Percentiles rank a stretch among this genome's conserved stretches.
phyloP scores from a whole-genome alignment of 352 stramenopile genomes.

The Plasmopara muralis region DNA sequence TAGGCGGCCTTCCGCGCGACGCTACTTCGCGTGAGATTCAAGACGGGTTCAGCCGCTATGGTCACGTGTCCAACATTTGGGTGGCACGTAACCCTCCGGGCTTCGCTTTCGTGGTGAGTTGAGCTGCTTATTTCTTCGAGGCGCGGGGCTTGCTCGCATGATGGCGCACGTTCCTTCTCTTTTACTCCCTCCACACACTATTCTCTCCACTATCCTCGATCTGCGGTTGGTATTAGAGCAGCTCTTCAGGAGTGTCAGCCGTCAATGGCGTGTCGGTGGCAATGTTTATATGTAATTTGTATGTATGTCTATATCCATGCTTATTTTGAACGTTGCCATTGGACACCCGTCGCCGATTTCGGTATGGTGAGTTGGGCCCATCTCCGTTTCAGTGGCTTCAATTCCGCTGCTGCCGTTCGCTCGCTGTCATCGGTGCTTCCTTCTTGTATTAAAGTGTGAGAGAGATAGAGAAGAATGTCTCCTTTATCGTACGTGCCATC shows the following conservation, averaged over 20 bases:
- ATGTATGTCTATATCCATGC: conserved; percentile 1
- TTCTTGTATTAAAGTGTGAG: too few relatives aligned
- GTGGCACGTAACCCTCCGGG: conserved; percentile 80
- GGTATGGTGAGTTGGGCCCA: not conserved
- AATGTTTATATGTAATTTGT: conserved; percentile 19
- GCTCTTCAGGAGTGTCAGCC: not conserved
- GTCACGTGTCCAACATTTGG: conserved; percentile 83
- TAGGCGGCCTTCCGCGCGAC: conserved; percentile 74
- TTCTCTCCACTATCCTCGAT: conserved; percentile 1
- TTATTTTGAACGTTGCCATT: conserved; percentile 9
- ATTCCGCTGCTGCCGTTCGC: too few relatives aligned
- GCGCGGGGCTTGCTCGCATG: conserved; percentile 22
- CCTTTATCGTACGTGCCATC: conserved; percentile 21
- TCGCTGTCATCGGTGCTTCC: too few relatives aligned
- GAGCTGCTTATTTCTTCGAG: conserved; percentile 18
- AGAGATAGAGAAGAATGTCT: conserved; percentile 1
- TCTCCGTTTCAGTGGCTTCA: too few relatives aligned
- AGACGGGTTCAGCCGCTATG: conserved; percentile 77
- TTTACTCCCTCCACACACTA: conserved; percentile 9
- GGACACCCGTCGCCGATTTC: conserved; percentile 2
- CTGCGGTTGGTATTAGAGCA: not conserved
- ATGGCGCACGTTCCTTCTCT: conserved; percentile 23
- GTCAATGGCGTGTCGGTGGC: conserved; percentile 6
- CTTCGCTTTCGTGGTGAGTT: conserved; percentile 88
- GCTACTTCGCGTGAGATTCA: conserved; percentile 77